Percentiles rank a stretch among this genome's conserved stretches.
phyloP scores from a whole-genome alignment of 257 asterid genomes.

The Petunia secreta region DNA sequence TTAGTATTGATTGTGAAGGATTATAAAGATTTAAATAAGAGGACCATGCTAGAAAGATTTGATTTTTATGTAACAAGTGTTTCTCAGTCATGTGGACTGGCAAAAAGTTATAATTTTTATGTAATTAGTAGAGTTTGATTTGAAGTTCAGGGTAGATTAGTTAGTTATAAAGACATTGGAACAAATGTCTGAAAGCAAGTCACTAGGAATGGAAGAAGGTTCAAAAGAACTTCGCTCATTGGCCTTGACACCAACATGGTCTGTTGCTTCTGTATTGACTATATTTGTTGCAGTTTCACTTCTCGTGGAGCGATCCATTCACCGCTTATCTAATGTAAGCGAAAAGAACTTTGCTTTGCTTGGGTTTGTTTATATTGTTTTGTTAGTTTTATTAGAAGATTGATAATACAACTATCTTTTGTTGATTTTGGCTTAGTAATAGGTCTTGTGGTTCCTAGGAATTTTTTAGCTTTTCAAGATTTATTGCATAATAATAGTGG shows the following conservation, averaged over 20 bases:
- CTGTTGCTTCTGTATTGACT: slow-evolving; percentile 91
- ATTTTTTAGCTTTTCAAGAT: too few relatives aligned
- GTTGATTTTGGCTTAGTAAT: too few relatives aligned
- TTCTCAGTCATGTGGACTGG: background rate
- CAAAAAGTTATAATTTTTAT: slow-evolving; percentile 9
- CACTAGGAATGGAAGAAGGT: slow-evolving; percentile 41
- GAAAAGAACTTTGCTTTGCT: background rate
- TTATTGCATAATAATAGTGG: too few relatives aligned
- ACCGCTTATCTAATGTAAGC: slow-evolving; percentile 81
- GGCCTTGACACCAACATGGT: slow-evolving; percentile 98
- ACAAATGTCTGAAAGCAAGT: slow-evolving; percentile 52
- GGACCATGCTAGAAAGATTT: slow-evolving; percentile 21
- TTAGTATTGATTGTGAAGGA: background rate
- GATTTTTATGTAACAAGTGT: slow-evolving; percentile 15
- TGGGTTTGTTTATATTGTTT: background rate
- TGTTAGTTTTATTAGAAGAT: background rate
- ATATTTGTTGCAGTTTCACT: slow-evolving; percentile 87
- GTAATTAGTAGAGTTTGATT: slow-evolving; percentile 19
- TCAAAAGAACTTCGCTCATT: slow-evolving; percentile 69
- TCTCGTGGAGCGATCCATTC: slow-evolving; percentile 94
- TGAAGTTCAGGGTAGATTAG: slow-evolving; percentile 18
- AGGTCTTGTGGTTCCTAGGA: too few relatives aligned
- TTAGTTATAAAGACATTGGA: background rate
- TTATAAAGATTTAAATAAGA: background rate
- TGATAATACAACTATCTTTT: background rate